Conservation (phyloP, 176 grass and related monocot genomes). For the Juncus inflexus region DNA sequence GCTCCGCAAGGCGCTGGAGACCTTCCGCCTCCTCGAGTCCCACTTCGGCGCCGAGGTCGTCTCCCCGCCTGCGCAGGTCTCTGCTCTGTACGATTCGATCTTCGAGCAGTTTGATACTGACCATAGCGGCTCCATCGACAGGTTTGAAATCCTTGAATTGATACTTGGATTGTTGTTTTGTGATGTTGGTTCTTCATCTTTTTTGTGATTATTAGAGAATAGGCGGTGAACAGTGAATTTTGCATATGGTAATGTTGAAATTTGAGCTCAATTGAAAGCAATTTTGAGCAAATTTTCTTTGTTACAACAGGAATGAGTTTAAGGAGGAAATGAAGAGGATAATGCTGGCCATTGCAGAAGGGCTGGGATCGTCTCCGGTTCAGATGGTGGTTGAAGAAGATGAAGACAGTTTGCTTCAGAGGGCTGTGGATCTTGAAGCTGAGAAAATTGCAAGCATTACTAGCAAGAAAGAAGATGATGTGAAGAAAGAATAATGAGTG, state of each 20-base stretch:
- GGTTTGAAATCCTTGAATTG: conserved; percentile 39
- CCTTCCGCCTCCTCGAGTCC: conserved; percentile 83
- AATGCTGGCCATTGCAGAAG: conserved; percentile 90
- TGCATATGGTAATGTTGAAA: too few relatives aligned
- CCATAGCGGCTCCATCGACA: conserved; percentile 73
- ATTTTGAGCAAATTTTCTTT: too few relatives aligned
- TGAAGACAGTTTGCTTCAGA: conserved; percentile 54
- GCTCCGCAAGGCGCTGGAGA: conserved; percentile 87
- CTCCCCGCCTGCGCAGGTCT: conserved; percentile 51
- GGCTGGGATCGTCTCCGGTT: conserved; percentile 70
- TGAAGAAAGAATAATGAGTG: not conserved
- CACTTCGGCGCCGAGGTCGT: conserved; percentile 45
- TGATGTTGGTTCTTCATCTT: too few relatives aligned
- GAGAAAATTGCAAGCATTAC: conserved; percentile 32
- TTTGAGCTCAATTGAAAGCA: too few relatives aligned
- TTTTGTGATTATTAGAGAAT: too few relatives aligned
- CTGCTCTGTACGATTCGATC: conserved; percentile 77
- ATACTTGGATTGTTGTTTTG: too few relatives aligned
- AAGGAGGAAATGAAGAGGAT: conserved; percentile 75
- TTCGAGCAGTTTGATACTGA: conserved; percentile 95
- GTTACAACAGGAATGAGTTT: conserved; percentile 17
- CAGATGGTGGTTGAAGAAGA: conserved; percentile 79
- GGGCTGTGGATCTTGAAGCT: conserved; percentile 81
- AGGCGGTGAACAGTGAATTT: too few relatives aligned
- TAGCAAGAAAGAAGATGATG: not conserved